These are phyloP conservation scores for Globisporangium paddicum DNA, from an alignment of 352 stramenopile species.

Conservation along the genomic window DNA sequence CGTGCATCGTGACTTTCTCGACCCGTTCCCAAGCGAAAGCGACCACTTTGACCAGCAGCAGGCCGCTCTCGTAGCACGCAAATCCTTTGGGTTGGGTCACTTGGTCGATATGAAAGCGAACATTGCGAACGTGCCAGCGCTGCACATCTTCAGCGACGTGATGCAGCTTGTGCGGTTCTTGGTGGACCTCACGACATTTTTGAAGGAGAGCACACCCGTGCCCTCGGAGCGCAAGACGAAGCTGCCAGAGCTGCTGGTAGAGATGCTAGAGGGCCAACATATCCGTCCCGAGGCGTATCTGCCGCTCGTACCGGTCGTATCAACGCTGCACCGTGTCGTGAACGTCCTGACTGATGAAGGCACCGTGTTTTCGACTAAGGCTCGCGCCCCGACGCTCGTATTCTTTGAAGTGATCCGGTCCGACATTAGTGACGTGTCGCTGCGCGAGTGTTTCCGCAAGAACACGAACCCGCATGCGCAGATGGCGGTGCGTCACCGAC, in stretches of 20 bases:
- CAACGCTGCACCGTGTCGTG: constrained; percentile 32
- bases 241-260: constrained; percentile 32
- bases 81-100: constrained; percentile 25
- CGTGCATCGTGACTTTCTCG: constrained; percentile 29
- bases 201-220: constrained; percentile 52
- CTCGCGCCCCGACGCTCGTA: constrained; percentile 54
- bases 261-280: constrained; percentile 37
- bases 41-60: constrained; percentile 40
- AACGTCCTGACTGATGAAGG: constrained; percentile 55
- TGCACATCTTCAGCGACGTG: constrained; percentile 56
- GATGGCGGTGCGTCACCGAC: background rate
- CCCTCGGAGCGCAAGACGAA: constrained; percentile 41
- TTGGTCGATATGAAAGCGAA: constrained; percentile 39
- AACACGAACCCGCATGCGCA: constrained; percentile 12
- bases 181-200: constrained; percentile 54
- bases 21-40: constrained; percentile 35
- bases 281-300: constrained; percentile 51
- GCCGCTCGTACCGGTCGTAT: constrained; percentile 26
- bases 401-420: constrained; percentile 56
- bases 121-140: constrained; percentile 29
- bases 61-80: constrained; percentile 31
- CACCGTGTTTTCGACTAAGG: constrained; percentile 71
- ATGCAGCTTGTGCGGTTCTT: constrained; percentile 56
- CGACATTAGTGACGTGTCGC: constrained; percentile 18
- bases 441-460: constrained; percentile 17